Base-by-base conservation (phyloP, 345 rosid genomes). In the Mercurialis annua region DNA sequence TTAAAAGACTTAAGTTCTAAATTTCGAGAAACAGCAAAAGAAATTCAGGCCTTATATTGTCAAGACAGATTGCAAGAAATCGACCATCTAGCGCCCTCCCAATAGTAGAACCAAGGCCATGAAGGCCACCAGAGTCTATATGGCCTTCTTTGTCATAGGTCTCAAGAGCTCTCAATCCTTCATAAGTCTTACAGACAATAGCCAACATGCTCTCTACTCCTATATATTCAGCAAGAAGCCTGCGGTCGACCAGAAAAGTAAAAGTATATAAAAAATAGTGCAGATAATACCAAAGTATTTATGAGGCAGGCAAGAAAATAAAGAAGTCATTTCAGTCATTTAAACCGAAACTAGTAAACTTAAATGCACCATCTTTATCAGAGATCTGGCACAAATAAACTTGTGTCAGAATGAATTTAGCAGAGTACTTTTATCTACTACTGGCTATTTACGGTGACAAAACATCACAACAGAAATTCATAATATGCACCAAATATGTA, bases 201-300 rank as follows among this genome's bases (percentile, higher is more conserved):
- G 89, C 92, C 73, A 92, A 71, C 99, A 94, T 94, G 11, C 80
- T 84, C 24, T 85, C 81, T 44, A 77, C 63, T 67, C 99, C 99
- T 61, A 94, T 70, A 71, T 78, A 94, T 79, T 94, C 95, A 0
- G 97, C 81, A 33, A 92, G 75, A 78, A 81, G 81, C 82, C 98
- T 94, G 71, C 57, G 42, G 21, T 42, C 33, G 48, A 50, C 29
- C 34, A 59, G 14, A 18, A 48, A 75, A 43, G 53, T 57, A 69
- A 69, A 72, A 65, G 61, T 15, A 36, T 14, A 59, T 30, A 21
- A 38, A 69, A 65, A 55, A 65, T 49, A 36, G 57, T 30, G 51
- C 53, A 75, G 38, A 52, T 46, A 62, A 65, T 21, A 55, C 65
- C 34, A 40, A 38, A 51, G 48, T 49, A 29, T 40, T 67, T 50